Conservation (phyloP, 306 rosid genomes). For the Crataegus laevigata region DNA sequence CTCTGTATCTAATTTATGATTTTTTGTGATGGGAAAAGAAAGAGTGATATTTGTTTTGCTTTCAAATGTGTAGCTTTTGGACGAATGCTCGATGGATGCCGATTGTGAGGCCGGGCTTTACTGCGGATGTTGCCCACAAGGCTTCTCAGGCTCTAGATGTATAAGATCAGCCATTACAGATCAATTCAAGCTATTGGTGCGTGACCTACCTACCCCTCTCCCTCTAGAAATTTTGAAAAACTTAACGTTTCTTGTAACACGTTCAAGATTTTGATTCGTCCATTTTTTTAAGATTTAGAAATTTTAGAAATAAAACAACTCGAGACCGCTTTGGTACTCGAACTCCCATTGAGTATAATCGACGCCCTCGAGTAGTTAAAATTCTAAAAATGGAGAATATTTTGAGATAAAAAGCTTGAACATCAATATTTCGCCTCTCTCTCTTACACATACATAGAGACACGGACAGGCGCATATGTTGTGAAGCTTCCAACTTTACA, state of each 20-base stretch:
- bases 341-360: neutral
- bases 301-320: neutral
- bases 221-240: neutral
- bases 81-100: constrained; percentile 53
- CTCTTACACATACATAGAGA: neutral
- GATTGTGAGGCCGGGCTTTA: constrained; percentile 56
- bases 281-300: neutral
- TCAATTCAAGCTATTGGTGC: constrained; percentile 73
- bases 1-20: neutral
- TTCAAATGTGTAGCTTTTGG: constrained; percentile 39
- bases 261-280: neutral
- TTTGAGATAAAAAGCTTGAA: neutral
- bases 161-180: constrained; percentile 58
- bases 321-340: no score
- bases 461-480: neutral
- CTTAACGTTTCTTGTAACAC: neutral
- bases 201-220: neutral
- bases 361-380: neutral
- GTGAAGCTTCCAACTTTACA: neutral
- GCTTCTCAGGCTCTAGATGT: constrained; percentile 48
- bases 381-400: neutral
- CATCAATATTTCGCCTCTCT: neutral
- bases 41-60: neutral
- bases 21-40: neutral
- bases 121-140: constrained; percentile 53